phyloP scores from a whole-genome alignment of 257 asterid genomes.

The Solanum pinnatisectum region DNA sequence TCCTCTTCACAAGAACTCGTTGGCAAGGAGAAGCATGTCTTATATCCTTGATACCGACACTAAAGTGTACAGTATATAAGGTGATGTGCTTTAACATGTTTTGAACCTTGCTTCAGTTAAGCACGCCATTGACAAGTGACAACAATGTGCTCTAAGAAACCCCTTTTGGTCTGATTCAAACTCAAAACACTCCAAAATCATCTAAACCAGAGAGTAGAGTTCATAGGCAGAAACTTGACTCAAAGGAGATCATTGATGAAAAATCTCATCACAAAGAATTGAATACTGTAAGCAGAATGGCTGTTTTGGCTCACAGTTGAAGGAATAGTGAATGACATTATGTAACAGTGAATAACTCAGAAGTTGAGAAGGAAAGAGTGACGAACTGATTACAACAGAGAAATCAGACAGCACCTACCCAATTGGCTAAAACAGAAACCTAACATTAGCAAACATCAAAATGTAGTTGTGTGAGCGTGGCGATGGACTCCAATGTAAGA shows the following conservation, averaged over 20 bases:
- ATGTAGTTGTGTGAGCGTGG: neutral
- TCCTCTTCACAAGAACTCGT: neutral
- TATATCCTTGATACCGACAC: neutral
- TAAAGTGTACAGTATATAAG: neutral
- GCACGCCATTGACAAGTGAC: neutral
- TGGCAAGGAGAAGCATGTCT: neutral
- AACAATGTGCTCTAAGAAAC: neutral
- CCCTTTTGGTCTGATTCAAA: neutral
- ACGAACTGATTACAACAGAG: neutral
- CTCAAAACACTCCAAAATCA: slow-evolving; percentile 12
- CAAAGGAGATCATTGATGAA: slow-evolving; percentile 35
- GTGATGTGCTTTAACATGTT: neutral
- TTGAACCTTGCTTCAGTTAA: neutral
- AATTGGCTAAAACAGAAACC: neutral
- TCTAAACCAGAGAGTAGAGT: slow-evolving; percentile 33
- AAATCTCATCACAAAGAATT: slow-evolving; percentile 23
- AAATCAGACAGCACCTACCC: neutral
- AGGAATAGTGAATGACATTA: slow-evolving; percentile 1
- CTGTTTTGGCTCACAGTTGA: slow-evolving; percentile 63
- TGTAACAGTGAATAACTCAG: neutral
- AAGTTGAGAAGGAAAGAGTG: neutral
- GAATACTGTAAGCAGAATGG: slow-evolving; percentile 30
- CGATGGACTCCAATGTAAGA: neutral
- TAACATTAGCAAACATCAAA: neutral
- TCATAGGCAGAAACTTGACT: slow-evolving; percentile 33